phyloP scores from a whole-genome alignment of 169 alveolate species.

The Ichthyophthirius multifiliis region DNA sequence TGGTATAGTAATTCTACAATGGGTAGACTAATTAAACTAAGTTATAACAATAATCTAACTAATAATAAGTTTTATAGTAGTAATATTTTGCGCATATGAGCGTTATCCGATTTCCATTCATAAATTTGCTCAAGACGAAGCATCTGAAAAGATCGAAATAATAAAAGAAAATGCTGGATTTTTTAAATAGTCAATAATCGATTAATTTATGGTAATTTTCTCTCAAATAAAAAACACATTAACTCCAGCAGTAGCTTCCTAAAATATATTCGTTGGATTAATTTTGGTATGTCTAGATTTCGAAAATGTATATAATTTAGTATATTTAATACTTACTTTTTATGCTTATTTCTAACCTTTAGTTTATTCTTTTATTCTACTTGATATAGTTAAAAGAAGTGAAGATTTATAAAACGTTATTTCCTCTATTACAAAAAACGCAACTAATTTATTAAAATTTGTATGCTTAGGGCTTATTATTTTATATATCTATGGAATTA shows the following conservation, averaged over 20 bases:
- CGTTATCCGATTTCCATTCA: slow-evolving; percentile 36
- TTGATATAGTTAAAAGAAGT: slow-evolving; percentile 34
- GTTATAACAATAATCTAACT: slow-evolving; percentile 25
- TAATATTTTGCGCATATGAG: slow-evolving; percentile 34
- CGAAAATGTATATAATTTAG: slow-evolving; percentile 31
- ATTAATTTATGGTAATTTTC: neutral
- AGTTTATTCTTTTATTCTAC: slow-evolving; percentile 24
- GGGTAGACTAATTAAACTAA: no score
- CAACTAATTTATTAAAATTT: slow-evolving; percentile 16
- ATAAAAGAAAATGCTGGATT: slow-evolving; percentile 36
- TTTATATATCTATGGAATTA: slow-evolving; percentile 23
- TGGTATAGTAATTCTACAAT: no score
- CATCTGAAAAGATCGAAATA: slow-evolving; percentile 8
- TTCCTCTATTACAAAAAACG: slow-evolving; percentile 34
- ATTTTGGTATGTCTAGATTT: slow-evolving; percentile 15
- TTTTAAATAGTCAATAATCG: neutral
- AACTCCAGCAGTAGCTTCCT: neutral
- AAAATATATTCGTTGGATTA: neutral
- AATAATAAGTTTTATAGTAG: slow-evolving; percentile 15
- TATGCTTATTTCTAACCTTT: slow-evolving; percentile 30
- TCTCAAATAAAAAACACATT: neutral
- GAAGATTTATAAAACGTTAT: slow-evolving; percentile 41
- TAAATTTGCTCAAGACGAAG: slow-evolving; percentile 16
- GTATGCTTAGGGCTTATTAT: slow-evolving; percentile 22
- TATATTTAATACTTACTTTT: slow-evolving; percentile 9